Percentiles rank a stretch among this genome's conserved stretches.
phyloP scores from a whole-genome alignment of 495 filamentous ascomycete species.

The Penicillium bialowiezense region DNA sequence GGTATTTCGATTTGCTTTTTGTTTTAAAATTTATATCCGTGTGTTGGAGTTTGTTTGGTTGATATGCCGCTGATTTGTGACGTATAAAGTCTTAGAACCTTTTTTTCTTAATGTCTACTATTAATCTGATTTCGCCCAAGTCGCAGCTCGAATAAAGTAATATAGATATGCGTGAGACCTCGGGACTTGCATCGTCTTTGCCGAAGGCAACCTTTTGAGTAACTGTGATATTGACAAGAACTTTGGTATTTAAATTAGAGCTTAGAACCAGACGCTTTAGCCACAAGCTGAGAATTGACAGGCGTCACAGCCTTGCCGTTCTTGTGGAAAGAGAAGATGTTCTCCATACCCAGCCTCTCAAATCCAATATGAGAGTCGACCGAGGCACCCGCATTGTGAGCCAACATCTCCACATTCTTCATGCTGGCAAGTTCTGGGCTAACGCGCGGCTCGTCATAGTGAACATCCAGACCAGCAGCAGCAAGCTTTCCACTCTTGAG shows the following conservation, averaged over 20 bases:
- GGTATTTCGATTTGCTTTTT: not conserved
- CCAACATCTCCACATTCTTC: slow-evolving; percentile 58
- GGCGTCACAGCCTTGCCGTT: slow-evolving; percentile 58
- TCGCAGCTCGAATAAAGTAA: no score
- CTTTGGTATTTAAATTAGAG: not conserved
- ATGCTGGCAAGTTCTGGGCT: slow-evolving; percentile 48
- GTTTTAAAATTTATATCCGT: not conserved
- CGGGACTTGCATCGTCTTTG: no score
- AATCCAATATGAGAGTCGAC: slow-evolving; percentile 71
- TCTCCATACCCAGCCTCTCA: slow-evolving; percentile 70
- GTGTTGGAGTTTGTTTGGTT: not conserved
- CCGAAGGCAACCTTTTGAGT: no score
- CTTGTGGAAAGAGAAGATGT: slow-evolving; percentile 59
- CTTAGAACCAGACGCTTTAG: slow-evolving; percentile 18
- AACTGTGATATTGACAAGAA: no score
- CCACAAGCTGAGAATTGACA: slow-evolving; percentile 58
- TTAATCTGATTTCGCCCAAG: no score
- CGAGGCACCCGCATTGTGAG: slow-evolving; percentile 70
- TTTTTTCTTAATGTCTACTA: no score
- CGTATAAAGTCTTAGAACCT: no score
- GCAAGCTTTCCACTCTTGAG: slow-evolving; percentile 52
- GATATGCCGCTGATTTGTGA: no score
- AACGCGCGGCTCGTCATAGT: slow-evolving; percentile 52
- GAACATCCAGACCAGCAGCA: slow-evolving; percentile 66
- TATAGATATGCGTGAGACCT: no score